Percentiles rank a stretch among this genome's conserved stretches.
Evolutionary conservation across 306 rosid genomes (phyloP).

Genomic region (Datisca glomerata): DNA sequence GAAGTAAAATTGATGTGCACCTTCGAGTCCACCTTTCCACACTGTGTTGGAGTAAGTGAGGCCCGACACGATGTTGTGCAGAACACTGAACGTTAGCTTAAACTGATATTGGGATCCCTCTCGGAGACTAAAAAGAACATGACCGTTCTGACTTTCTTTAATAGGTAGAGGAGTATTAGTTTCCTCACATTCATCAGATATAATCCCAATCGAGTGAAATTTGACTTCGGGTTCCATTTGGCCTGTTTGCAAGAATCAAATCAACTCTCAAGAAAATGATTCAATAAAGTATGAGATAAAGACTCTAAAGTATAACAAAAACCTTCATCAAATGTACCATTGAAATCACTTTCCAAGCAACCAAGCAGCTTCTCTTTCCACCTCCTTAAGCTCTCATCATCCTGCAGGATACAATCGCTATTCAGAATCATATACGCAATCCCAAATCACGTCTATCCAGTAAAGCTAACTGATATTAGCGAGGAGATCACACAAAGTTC

Average conservation of each 20-base stretch:
- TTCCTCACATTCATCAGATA: constrained; percentile 66
- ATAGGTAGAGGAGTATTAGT: constrained; percentile 55
- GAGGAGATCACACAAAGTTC: too few relatives aligned
- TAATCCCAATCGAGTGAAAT: constrained; percentile 68
- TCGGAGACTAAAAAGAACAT: constrained; percentile 48
- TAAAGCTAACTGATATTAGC: too few relatives aligned
- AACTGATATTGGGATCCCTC: constrained; percentile 74
- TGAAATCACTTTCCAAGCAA: constrained; percentile 68
- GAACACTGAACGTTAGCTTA: constrained; percentile 60
- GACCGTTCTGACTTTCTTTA: constrained; percentile 29
- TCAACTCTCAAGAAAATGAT: constrained; percentile 1
- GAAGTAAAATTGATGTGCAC: constrained; percentile 17
- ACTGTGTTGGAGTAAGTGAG: constrained; percentile 73
- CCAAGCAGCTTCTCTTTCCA: constrained; percentile 98
- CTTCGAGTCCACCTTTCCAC: constrained; percentile 85
- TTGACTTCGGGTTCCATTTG: constrained; percentile 87
- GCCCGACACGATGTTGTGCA: constrained; percentile 93
- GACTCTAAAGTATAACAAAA: constrained; percentile 17
- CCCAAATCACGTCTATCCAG: too few relatives aligned
- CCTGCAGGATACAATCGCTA: constrained; percentile 32
- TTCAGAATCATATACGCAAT: too few relatives aligned
- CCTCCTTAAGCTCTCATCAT: constrained; percentile 93
- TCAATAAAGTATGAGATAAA: constrained; percentile 3
- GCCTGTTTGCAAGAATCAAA: too few relatives aligned
- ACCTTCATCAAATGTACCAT: constrained; percentile 34